phyloP scores from a whole-genome alignment of 2,329 filamentous ascomycete species.

The Ophiosphaerella herpotricha region DNA sequence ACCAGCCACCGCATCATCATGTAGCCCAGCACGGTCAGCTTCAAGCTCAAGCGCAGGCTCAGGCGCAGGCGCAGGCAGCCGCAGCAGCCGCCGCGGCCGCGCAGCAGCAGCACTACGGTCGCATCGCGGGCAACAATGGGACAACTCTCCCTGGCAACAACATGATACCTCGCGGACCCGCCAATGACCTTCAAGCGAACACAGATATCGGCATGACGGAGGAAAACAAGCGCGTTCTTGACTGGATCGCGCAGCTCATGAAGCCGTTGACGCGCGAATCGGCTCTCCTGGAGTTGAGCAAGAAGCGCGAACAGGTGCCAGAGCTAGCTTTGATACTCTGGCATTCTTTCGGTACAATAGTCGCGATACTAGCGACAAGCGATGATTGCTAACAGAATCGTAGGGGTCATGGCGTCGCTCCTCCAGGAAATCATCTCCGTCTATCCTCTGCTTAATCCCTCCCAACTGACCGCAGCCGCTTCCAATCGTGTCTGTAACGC shows the following conservation, averaged over 20 bases:
- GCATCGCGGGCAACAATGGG: conserved; percentile 70
- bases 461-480: conserved; percentile 94
- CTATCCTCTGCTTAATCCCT: conserved; percentile 94
- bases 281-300: conserved; percentile 92
- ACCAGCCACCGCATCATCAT: conserved; percentile 47
- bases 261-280: conserved; percentile 86
- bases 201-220: conserved; percentile 67
- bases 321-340: conserved; percentile 95
- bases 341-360: conserved; percentile 86
- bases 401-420: conserved; percentile 96
- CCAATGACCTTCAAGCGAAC: conserved; percentile 45
- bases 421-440: conserved; percentile 99
- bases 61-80: conserved; percentile 50
- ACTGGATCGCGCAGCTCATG: conserved; percentile 88
- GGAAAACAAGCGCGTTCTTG: conserved; percentile 90
- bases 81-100: conserved; percentile 58
- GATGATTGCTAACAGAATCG: conserved; percentile 18
- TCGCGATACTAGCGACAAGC: no score
- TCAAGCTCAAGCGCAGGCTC: conserved; percentile 52
- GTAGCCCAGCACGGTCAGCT: conserved; percentile 48
- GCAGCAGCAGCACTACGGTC: conserved; percentile 67
- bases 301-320: conserved; percentile 97
- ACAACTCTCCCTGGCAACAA: conserved; percentile 48
- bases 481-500: conserved; percentile 98
- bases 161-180: conserved; percentile 42